phyloP scores from a whole-genome alignment of 352 stramenopile genomes.

The Globisporangium okanoganense region DNA sequence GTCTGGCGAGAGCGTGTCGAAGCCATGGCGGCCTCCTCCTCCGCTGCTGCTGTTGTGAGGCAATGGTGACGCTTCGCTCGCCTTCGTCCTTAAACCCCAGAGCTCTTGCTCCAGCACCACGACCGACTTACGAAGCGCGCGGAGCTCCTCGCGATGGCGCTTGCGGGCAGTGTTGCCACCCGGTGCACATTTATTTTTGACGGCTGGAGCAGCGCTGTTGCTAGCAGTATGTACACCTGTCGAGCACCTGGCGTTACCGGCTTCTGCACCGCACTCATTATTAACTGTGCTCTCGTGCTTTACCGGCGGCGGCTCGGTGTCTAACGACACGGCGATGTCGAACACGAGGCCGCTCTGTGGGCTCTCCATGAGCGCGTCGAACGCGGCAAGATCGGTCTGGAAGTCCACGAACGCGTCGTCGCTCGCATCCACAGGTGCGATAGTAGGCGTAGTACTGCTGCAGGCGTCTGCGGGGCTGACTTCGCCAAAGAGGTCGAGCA shows the following conservation, averaged over 20 bases:
- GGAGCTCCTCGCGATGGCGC: constrained; percentile 11
- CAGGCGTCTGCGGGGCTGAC: neutral
- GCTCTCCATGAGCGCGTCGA: constrained; percentile 1
- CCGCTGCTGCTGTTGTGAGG: neutral
- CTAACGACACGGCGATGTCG: neutral
- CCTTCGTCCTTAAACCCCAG: neutral
- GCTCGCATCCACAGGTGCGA: neutral
- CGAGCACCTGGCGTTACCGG: no score
- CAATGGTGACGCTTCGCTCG: neutral
- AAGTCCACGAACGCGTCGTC: constrained; percentile 5
- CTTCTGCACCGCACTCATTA: neutral
- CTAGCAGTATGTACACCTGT: no score
- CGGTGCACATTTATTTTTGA: constrained; percentile 1
- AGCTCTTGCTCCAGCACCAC: constrained; percentile 7
- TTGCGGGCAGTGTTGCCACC: constrained; percentile 11
- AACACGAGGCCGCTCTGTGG: neutral
- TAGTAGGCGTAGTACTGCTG: no score
- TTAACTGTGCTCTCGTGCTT: neutral
- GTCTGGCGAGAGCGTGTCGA: neutral
- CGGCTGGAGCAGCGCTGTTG: no score
- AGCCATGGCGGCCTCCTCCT: neutral
- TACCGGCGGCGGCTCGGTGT: neutral
- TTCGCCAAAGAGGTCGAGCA: constrained; percentile 6
- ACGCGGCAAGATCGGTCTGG: constrained; percentile 6
- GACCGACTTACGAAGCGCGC: neutral